Evolutionary conservation across 345 rosid species (phyloP).

Genomic region (Syzygium jambos): DNA sequence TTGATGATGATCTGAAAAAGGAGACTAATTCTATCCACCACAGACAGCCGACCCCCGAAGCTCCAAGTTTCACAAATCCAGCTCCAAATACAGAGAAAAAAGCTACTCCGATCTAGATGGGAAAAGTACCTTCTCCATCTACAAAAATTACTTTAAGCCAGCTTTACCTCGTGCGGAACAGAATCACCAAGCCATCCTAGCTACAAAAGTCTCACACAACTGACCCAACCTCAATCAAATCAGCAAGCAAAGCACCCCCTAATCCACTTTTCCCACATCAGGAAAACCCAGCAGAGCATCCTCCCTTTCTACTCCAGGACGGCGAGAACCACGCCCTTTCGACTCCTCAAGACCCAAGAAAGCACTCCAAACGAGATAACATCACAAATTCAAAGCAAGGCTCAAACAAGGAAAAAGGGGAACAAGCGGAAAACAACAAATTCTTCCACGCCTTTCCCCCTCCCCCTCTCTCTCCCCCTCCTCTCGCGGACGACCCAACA

Average conservation of each 20-base stretch:
- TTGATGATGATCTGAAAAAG: slow-evolving; percentile 3
- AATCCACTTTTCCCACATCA: not conserved
- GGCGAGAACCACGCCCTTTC: not conserved
- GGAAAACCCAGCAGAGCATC: not conserved
- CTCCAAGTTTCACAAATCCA: not conserved
- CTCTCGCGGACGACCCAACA: not conserved
- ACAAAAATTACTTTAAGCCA: not conserved
- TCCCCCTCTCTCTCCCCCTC: not conserved
- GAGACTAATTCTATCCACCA: not conserved
- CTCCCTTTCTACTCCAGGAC: not conserved
- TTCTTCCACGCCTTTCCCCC: not conserved
- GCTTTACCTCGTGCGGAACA: not conserved
- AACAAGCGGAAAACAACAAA: not conserved
- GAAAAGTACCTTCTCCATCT: not conserved
- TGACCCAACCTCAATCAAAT: not conserved
- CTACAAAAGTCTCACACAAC: not conserved
- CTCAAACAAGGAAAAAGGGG: not conserved
- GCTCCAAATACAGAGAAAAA: not conserved
- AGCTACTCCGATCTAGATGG: not conserved
- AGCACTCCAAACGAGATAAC: not conserved
- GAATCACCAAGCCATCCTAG: not conserved
- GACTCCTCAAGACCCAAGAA: slow-evolving; percentile 3
- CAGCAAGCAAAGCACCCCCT: not conserved
- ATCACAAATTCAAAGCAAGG: not conserved
- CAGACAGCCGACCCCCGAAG: not conserved